Evolutionary conservation across 2,329 filamentous ascomycete genomes (phyloP).

Genomic region (Aspergillus tanneri): DNA sequence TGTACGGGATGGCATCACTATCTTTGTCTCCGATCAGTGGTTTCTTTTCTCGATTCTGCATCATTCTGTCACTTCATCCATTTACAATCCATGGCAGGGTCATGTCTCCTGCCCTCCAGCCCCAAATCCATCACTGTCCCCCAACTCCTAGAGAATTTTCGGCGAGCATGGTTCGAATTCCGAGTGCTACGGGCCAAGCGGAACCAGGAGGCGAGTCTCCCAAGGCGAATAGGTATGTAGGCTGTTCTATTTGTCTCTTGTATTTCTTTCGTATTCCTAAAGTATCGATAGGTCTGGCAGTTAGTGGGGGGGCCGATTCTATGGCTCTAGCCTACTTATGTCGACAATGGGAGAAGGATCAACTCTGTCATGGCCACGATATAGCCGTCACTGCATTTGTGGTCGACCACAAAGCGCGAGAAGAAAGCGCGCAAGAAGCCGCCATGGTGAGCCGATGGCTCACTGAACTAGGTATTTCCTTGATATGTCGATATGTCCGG

Average conservation of each 20-base stretch:
- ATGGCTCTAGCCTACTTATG: slow-evolving; percentile 88
- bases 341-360: slow-evolving; percentile 44
- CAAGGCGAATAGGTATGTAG: slow-evolving; percentile 29
- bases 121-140: slow-evolving; percentile 24
- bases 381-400: slow-evolving; percentile 55
- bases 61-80: not conserved
- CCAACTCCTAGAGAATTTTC: slow-evolving; percentile 32
- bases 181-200: slow-evolving; percentile 13
- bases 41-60: not conserved
- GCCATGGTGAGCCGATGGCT: slow-evolving; percentile 50
- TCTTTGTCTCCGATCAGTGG: too few species aligned
- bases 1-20: too few species aligned
- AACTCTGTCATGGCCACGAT: slow-evolving; percentile 16
- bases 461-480: slow-evolving; percentile 41
- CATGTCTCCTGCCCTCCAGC: slow-evolving; percentile 9
- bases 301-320: slow-evolving; percentile 95
- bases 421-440: slow-evolving; percentile 57
- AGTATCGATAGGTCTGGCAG: slow-evolving; percentile 63
- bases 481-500: not conserved
- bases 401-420: slow-evolving; percentile 61
- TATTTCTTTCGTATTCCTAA: not conserved
- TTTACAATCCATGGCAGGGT: slow-evolving; percentile 16
- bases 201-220: slow-evolving; percentile 16
- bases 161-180: slow-evolving; percentile 29
- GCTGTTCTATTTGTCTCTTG: not conserved